Evolutionary conservation across 1,139 yeast species (phyloP).

Genomic region (Petasospora rhodanensis): DNA sequence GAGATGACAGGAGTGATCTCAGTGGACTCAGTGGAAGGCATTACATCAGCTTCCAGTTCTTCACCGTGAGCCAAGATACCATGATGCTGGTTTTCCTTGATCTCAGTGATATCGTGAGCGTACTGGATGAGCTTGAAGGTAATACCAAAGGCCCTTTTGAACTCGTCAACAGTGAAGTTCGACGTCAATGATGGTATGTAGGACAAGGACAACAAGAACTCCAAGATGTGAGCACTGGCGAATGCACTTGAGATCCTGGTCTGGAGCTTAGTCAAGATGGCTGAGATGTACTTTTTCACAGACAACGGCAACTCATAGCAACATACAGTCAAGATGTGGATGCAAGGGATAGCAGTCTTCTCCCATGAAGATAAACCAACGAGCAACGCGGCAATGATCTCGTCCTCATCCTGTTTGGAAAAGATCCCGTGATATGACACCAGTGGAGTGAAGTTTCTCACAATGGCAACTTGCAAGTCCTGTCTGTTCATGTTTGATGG

Average conservation of each 20-base stretch:
- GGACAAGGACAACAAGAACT: constrained; percentile 63
- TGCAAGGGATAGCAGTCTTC: constrained; percentile 70
- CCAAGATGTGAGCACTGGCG: constrained; percentile 72
- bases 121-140: constrained; percentile 76
- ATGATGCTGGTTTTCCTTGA: constrained; percentile 22
- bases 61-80: constrained; percentile 35
- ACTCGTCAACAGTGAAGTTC: constrained; percentile 73
- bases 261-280: constrained; percentile 64
- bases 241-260: constrained; percentile 66
- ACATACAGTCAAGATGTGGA: constrained; percentile 71
- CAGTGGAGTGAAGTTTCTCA: constrained; percentile 62
- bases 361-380: constrained; percentile 73
- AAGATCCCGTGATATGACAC: constrained; percentile 62
- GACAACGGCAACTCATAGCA: constrained; percentile 79
- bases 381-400: constrained; percentile 58
- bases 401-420: constrained; percentile 63
- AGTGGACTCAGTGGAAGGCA: constrained; percentile 46
- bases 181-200: constrained; percentile 65
- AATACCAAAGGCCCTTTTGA: constrained; percentile 75
- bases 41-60: constrained; percentile 37
- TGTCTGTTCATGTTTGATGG: constrained; percentile 48
- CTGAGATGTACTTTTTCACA: constrained; percentile 61
- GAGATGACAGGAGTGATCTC: constrained; percentile 46
- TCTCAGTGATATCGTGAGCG: constrained; percentile 46
- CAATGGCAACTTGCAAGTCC: constrained; percentile 63